Base-by-base conservation (phyloP, 164 flowering plant species). In the Vitis vinifera region DNA sequence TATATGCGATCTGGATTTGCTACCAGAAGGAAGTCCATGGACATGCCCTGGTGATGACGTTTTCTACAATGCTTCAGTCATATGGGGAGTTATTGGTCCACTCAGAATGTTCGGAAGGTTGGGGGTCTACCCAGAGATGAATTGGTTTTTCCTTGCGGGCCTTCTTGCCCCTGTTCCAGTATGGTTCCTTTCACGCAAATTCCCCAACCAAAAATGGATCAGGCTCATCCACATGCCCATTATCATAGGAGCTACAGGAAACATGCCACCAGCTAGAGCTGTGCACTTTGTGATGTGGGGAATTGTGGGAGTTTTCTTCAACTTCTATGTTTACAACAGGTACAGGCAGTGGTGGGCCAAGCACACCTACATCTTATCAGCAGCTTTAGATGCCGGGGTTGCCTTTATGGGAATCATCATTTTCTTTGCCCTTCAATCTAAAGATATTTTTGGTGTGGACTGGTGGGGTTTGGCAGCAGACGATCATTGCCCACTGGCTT, bases 301-400 rank as follows among this genome's bases (percentile, higher is more conserved):
- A 0, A 52, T 68, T 0, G 83, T 84, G 1, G 97, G 90, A 1
- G n/a, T 86, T 1, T 77, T 78, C 76, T 91, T 89, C 80, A 87
- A 89, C 77, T 51, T 83, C 4, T 80, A 72, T 23, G 64, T 93
- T 2, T 90, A 74, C 62, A 79, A 74, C 44, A 85, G 59, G 76
- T 70, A 70, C 75, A 87, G 80, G 79, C 70, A 58, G 1, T 93
- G 98, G 98, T 93, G 98, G 98, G 91, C 89, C 0, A 79, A 88
- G 63, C 82, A 89, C 51, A 90, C 74, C 65, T 93, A 91, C 31
- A 72, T 91, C 9, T 55, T 93, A 13, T 79, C 94, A 0, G 91
- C 90, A 48, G 97, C 81, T 3, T 23, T 93, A 14, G 91, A 86
- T 70, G 89, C 90, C 13, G 98, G 98, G 1, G 68, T 83, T 50